Conservation (phyloP, 768 basidiomycete genomes). For the Mrakia hoshinonis region DNA sequence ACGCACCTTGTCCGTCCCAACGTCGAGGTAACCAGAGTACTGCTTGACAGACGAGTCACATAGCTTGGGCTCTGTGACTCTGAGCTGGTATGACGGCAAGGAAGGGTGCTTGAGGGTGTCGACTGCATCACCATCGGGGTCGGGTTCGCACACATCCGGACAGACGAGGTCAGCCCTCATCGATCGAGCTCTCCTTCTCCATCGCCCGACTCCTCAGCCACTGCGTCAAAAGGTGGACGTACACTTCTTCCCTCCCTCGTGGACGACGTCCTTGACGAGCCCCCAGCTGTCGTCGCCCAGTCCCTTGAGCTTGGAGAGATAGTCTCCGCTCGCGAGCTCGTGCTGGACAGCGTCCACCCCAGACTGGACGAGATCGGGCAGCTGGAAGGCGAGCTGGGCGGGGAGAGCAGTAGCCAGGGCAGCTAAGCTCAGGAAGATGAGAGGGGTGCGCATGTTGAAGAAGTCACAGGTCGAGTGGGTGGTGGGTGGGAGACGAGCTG, state of each 20-base stretch:
- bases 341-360: background rate
- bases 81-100: constrained; percentile 38
- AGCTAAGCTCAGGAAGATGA: no score
- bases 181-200: background rate
- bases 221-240: background rate
- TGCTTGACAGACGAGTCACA: constrained; percentile 75
- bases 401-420: background rate
- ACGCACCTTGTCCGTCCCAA: constrained; percentile 69
- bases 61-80: constrained; percentile 51
- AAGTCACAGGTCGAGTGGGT: background rate
- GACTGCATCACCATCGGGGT: constrained; percentile 28
- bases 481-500: no score
- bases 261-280: background rate
- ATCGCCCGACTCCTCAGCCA: background rate
- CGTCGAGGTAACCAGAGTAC: constrained; percentile 74
- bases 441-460: no score
- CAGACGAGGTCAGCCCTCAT: background rate
- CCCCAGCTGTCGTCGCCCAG: background rate
- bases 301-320: background rate
- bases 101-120: constrained; percentile 38
- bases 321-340: constrained; percentile 4
- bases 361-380: background rate
- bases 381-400: background rate
- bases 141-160: background rate
- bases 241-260: constrained; percentile 13